A percentile compares a stretch with the other conserved stretches of the same genome.
These are phyloP conservation scores for Lachancea fermentati DNA, from an alignment of 805 yeast genomes.

Conservation along the genomic window DNA sequence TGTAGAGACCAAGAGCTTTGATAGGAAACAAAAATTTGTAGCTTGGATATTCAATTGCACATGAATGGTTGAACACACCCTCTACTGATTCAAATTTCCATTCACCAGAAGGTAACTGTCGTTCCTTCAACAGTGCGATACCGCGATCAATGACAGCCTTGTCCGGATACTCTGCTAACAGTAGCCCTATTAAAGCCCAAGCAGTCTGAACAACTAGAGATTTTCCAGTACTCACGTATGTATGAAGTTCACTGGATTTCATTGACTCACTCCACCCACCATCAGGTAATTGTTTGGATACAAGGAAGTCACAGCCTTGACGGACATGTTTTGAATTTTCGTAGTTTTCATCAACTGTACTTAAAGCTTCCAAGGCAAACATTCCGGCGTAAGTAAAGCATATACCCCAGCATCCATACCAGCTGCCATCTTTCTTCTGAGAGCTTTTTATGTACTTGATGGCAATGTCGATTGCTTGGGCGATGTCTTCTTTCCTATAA, in stretches of 20 bases:
- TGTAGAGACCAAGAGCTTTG: slow-evolving; percentile 82
- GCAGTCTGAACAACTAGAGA: slow-evolving; percentile 85
- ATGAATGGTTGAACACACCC: slow-evolving; percentile 92
- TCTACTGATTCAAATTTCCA: slow-evolving; percentile 83
- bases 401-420: slow-evolving; percentile 99
- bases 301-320: slow-evolving; percentile 81
- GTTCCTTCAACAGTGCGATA: slow-evolving; percentile 50
- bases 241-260: slow-evolving; percentile 78
- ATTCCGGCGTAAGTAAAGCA: slow-evolving; percentile 94
- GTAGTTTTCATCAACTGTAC: slow-evolving; percentile 61
- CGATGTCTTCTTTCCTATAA: slow-evolving; percentile 63
- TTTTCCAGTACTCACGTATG: slow-evolving; percentile 58
- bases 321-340: slow-evolving; percentile 54
- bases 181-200: slow-evolving; percentile 82
- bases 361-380: slow-evolving; percentile 94
- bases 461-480: slow-evolving; percentile 67
- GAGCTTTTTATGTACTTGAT: slow-evolving; percentile 60
- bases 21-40: slow-evolving; percentile 85
- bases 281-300: slow-evolving; percentile 67
- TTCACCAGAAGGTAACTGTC: slow-evolving; percentile 74
- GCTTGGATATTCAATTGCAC: slow-evolving; percentile 94
- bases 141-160: slow-evolving; percentile 57
- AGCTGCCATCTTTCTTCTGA: slow-evolving; percentile 80
- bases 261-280: slow-evolving; percentile 99
- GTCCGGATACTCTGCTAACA: slow-evolving; percentile 78